Evolutionary conservation across 78 protist genomes (phyloP).

Genomic region (slime mould (Dictyostelium discoideum)): DNA sequence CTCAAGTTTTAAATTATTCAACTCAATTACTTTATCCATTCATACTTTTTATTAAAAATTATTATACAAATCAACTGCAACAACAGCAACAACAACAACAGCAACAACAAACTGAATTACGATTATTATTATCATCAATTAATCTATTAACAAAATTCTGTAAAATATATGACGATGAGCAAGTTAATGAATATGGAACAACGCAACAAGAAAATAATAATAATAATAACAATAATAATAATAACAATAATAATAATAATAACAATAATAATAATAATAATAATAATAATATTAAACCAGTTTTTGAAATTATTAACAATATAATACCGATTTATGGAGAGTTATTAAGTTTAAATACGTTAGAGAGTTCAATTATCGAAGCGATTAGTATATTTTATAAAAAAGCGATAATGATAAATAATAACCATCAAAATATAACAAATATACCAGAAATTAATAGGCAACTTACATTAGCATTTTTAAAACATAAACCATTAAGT

Average conservation of each 20-base stretch:
- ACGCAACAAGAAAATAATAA: neutral
- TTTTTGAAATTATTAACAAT: slow-evolving; percentile 12
- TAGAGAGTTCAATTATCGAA: slow-evolving; percentile 31
- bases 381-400: slow-evolving; percentile 40
- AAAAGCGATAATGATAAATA: neutral
- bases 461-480: slow-evolving; percentile 4
- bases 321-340: slow-evolving; percentile 30
- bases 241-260: neutral
- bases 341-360: neutral
- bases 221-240: neutral
- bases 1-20: slow-evolving; percentile 2
- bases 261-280: neutral
- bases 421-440: neutral
- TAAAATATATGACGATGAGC: slow-evolving; percentile 42
- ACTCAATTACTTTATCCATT: slow-evolving; percentile 33
- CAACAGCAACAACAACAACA: neutral
- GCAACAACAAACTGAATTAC: neutral
- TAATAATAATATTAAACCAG: neutral
- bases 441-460: slow-evolving; percentile 22
- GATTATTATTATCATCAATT: slow-evolving; percentile 11
- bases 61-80: neutral
- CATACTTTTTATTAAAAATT: slow-evolving; percentile 12
- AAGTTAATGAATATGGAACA: neutral
- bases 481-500: neutral
- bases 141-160: slow-evolving; percentile 8